These are phyloP conservation scores for Pleurotus tuber-regium DNA, from an alignment of 768 basidiomycete genomes.

Conservation along the genomic window DNA sequence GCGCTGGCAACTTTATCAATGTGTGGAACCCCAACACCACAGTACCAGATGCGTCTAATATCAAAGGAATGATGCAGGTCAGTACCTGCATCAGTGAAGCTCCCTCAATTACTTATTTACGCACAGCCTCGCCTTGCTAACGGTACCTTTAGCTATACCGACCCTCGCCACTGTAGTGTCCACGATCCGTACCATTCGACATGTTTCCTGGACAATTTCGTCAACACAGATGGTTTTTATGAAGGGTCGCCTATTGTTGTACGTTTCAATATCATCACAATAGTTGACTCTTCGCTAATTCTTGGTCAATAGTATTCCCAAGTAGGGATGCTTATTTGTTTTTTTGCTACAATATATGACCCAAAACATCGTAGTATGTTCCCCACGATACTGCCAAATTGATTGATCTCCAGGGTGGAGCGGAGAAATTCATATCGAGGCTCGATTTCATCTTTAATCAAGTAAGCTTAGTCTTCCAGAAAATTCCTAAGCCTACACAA, in stretches of 20 bases:
- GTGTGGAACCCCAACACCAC: constrained; percentile 58
- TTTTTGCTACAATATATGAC: background rate
- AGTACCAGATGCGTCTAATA: constrained; percentile 42
- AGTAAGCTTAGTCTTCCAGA: constrained; percentile 25
- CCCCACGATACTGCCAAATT: constrained; percentile 65
- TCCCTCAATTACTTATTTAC: too few relatives aligned
- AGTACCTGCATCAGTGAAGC: too few relatives aligned
- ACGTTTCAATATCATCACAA: too few relatives aligned
- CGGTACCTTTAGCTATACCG: constrained; percentile 60
- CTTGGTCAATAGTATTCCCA: constrained; percentile 56
- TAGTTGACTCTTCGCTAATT: too few relatives aligned
- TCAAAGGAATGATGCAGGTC: constrained; percentile 64
- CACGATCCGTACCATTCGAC: constrained; percentile 56
- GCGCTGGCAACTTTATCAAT: constrained; percentile 55
- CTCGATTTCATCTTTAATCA: constrained; percentile 58
- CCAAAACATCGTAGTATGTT: constrained; percentile 41
- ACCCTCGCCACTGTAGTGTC: constrained; percentile 64
- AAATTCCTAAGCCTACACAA: too few relatives aligned
- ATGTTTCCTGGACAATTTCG: constrained; percentile 52
- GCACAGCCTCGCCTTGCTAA: constrained; percentile 55
- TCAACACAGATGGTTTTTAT: constrained; percentile 62
- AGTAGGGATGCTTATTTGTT: constrained; percentile 26
- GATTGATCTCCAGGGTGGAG: constrained; percentile 61
- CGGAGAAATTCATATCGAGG: constrained; percentile 48
- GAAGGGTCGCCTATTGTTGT: constrained; percentile 63